Percentiles rank a stretch among this genome's conserved stretches.
Evolutionary conservation across 2,329 filamentous ascomycete genomes (phyloP).

Genomic region (Eurotiales sp.): DNA sequence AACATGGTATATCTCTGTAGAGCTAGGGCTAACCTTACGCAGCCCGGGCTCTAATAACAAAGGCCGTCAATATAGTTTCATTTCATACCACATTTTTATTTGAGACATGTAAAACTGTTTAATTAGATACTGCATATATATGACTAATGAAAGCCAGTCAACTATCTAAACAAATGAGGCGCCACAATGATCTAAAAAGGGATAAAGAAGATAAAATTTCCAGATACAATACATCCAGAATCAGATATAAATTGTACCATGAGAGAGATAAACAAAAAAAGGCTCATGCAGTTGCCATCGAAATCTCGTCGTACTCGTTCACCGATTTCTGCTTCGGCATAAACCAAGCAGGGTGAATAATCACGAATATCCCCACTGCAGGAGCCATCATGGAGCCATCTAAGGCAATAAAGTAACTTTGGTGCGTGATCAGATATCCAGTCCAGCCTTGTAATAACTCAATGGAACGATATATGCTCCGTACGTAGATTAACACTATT

Average conservation of each 20-base stretch:
- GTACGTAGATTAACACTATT: slow-evolving; percentile 44
- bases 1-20: no score
- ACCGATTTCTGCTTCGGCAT: slow-evolving; percentile 24
- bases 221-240: background rate
- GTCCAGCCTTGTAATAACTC: slow-evolving; percentile 50
- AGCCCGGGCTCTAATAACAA: no score
- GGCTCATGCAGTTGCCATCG: background rate
- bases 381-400: slow-evolving; percentile 49
- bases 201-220: no score
- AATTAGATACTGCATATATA: no score
- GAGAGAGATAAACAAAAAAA: background rate
- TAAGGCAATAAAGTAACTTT: slow-evolving; percentile 48
- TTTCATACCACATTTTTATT: no score
- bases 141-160: no score
- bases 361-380: slow-evolving; percentile 44
- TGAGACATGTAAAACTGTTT: no score
- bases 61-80: no score
- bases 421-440: slow-evolving; percentile 50
- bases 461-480: slow-evolving; percentile 50
- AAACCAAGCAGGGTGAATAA: slow-evolving; percentile 44
- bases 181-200: no score
- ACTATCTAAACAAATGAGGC: no score
- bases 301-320: slow-evolving; percentile 7
- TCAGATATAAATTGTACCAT: background rate
- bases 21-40: no score